These are phyloP conservation scores for Aspergillus luchuensis DNA, from an alignment of 2,329 filamentous ascomycete species.

Conservation along the genomic window DNA sequence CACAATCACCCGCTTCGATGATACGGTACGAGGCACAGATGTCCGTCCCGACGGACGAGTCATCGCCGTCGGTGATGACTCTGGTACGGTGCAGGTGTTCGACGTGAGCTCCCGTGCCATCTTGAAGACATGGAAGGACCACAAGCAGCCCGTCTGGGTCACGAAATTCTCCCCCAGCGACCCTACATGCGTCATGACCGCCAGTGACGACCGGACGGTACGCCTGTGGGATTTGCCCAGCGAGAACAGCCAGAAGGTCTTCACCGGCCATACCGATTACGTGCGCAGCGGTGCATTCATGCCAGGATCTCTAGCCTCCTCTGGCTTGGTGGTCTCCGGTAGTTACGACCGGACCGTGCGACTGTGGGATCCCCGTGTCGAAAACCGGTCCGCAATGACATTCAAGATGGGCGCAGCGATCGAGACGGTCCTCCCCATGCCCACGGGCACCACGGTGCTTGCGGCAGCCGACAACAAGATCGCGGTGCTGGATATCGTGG, in stretches of 20 bases:
- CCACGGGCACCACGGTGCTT: slow-evolving; percentile 81
- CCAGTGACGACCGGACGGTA: slow-evolving; percentile 90
- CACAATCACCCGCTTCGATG: slow-evolving; percentile 90
- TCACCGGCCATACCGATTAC: slow-evolving; percentile 88
- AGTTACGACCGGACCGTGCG: slow-evolving; percentile 94
- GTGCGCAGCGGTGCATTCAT: slow-evolving; percentile 86
- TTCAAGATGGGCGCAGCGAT: slow-evolving; percentile 93
- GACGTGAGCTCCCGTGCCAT: slow-evolving; percentile 88
- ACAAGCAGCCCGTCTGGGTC: slow-evolving; percentile 91
- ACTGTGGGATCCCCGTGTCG: slow-evolving; percentile 85
- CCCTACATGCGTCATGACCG: slow-evolving; percentile 82
- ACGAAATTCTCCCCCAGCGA: slow-evolving; percentile 90
- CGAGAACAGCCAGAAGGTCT: slow-evolving; percentile 72
- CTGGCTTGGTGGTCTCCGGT: slow-evolving; percentile 78
- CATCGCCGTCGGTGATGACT: slow-evolving; percentile 87
- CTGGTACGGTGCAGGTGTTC: slow-evolving; percentile 91
- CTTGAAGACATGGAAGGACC: slow-evolving; percentile 89
- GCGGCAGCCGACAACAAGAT: slow-evolving; percentile 84
- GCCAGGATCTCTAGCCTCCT: slow-evolving; percentile 63
- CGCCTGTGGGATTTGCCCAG: slow-evolving; percentile 90
- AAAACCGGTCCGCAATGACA: slow-evolving; percentile 73
- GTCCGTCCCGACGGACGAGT: slow-evolving; percentile 86
- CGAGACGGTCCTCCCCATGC: slow-evolving; percentile 83
- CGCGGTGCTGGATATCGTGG: slow-evolving; percentile 88
- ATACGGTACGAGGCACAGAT: slow-evolving; percentile 85